Percentiles rank a stretch among this genome's conserved stretches.
phyloP scores from a whole-genome alignment of 2,329 filamentous ascomycete genomes.

The Zalaria obscura region DNA sequence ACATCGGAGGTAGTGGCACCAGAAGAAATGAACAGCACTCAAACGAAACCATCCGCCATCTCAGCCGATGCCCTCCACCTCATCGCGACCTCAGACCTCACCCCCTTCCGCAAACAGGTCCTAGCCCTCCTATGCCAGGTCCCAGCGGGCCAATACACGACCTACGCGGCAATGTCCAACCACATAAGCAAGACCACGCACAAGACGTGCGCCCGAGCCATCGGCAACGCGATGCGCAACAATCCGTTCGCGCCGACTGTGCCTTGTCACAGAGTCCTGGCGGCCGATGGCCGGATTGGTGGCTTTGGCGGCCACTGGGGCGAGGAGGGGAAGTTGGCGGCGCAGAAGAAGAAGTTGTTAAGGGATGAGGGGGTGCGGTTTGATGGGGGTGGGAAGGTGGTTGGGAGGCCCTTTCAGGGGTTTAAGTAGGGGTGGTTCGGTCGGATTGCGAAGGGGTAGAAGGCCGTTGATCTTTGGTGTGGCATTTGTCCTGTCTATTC shows the following conservation, averaged over 20 bases:
- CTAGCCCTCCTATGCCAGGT: slow-evolving; percentile 20
- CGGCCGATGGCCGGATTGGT: slow-evolving; percentile 25
- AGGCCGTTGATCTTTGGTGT: too few relatives aligned
- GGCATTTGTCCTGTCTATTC: too few relatives aligned
- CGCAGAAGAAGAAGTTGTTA: slow-evolving; percentile 26
- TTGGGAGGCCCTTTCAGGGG: slow-evolving; percentile 24
- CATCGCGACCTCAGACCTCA: slow-evolving; percentile 32
- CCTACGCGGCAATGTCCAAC: slow-evolving; percentile 21
- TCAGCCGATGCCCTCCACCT: slow-evolving; percentile 20
- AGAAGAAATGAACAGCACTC: background rate
- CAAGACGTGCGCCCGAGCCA: slow-evolving; percentile 22
- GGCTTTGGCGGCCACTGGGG: slow-evolving; percentile 38
- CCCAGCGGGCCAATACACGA: slow-evolving; percentile 19
- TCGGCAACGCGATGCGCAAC: slow-evolving; percentile 26
- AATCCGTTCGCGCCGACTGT: slow-evolving; percentile 29
- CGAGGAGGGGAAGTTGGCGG: slow-evolving; percentile 27
- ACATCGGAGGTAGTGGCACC: background rate
- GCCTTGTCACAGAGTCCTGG: slow-evolving; percentile 26
- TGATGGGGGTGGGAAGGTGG: slow-evolving; percentile 27
- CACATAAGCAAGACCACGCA: slow-evolving; percentile 16
- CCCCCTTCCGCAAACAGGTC: slow-evolving; percentile 29
- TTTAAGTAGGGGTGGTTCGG: slow-evolving; percentile 5
- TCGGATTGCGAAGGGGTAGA: too few relatives aligned
- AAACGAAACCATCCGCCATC: slow-evolving; percentile 6
- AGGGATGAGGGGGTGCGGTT: slow-evolving; percentile 29